These are phyloP conservation scores for Trifolium fragiferum DNA, from an alignment of 306 rosid species.

Conservation along the genomic window DNA sequence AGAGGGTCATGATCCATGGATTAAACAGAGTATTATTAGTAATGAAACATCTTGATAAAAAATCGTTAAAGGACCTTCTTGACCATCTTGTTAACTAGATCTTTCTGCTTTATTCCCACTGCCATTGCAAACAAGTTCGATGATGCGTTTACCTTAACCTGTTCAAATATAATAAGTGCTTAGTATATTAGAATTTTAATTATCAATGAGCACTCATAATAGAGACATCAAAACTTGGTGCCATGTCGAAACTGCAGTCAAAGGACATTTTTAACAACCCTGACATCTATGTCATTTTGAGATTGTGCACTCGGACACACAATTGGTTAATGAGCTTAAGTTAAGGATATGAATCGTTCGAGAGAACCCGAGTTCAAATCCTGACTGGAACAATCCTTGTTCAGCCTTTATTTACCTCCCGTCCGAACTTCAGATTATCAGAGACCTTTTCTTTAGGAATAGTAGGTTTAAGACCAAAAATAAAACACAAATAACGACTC, in stretches of 20 bases:
- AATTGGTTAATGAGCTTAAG: too few species aligned
- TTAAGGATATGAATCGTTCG: too few species aligned
- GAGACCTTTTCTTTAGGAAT: background rate
- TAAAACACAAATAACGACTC: background rate
- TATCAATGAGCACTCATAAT: too few species aligned
- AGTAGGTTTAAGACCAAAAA: background rate
- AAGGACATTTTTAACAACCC: background rate
- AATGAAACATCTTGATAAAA: constrained; percentile 2
- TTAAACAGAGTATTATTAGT: constrained; percentile 8
- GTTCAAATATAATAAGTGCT: constrained; percentile 8
- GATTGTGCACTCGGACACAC: background rate
- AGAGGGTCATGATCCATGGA: constrained; percentile 31
- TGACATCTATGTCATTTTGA: background rate
- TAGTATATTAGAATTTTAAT: too few species aligned
- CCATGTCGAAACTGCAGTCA: background rate
- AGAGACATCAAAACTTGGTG: background rate
- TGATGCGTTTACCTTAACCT: constrained; percentile 49
- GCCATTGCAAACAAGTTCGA: constrained; percentile 68
- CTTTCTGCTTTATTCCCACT: constrained; percentile 79
- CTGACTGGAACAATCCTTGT: background rate
- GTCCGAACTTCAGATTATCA: background rate
- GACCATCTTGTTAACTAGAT: constrained; percentile 77
- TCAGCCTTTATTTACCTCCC: background rate
- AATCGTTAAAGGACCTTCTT: constrained; percentile 62
- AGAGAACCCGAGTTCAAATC: background rate